Evolutionary conservation across 306 rosid species (phyloP).

Genomic region (Lathyrus sativus): DNA sequence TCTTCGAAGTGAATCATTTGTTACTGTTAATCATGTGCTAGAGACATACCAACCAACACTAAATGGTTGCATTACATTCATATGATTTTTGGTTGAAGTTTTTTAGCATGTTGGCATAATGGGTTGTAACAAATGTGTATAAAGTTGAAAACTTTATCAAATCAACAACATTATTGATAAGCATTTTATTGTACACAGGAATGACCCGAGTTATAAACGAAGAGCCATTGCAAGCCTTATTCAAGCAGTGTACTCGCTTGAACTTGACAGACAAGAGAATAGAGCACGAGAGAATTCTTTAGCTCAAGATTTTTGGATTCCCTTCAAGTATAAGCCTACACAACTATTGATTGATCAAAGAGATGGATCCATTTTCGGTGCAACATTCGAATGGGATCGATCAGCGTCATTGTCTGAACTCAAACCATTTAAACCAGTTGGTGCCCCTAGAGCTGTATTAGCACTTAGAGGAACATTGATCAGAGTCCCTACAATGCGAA

Average conservation of each 20-base stretch:
- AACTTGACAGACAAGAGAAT: conserved; percentile 85
- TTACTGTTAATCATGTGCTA: neutral
- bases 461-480: conserved; percentile 87
- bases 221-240: conserved; percentile 80
- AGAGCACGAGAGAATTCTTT: conserved; percentile 56
- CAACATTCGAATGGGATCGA: conserved; percentile 84
- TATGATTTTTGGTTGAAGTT: neutral
- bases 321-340: conserved; percentile 75
- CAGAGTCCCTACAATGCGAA: conserved; percentile 59
- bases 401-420: conserved; percentile 65
- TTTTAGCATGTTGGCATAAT: neutral
- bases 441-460: conserved; percentile 80
- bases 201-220: conserved; percentile 63
- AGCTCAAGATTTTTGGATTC: conserved; percentile 82
- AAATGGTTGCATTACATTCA: neutral
- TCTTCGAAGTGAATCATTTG: neutral
- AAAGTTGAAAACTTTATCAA: conserved; percentile 36
- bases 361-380: conserved; percentile 91
- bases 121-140: conserved; percentile 11
- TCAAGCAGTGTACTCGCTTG: conserved; percentile 77
- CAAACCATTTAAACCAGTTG: conserved; percentile 64
- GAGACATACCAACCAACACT: neutral
- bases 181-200: conserved; percentile 50
- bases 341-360: conserved; percentile 69
- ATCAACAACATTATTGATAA: conserved; percentile 7